Base-by-base conservation (phyloP, 2,329 filamentous ascomycete species). In the Metarhizium sp. region DNA sequence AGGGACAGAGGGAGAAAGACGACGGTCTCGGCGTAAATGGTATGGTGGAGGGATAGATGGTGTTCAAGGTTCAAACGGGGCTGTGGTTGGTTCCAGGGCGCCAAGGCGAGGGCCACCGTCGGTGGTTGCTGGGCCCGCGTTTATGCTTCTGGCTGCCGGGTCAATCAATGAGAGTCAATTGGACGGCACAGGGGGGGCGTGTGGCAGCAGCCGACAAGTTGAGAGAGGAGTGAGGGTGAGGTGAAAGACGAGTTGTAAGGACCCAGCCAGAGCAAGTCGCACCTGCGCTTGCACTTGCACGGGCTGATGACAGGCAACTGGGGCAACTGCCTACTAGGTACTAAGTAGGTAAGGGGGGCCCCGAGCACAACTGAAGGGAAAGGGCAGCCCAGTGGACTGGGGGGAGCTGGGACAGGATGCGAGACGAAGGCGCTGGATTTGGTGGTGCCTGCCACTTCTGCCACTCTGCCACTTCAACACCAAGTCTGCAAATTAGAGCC, bases 1-100 rank as follows among this genome's bases (percentile, higher is more conserved):
- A 57, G 55, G 52, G 55, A 55, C 54, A 57, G 59, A 59, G 57
- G 57, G 56, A 58, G 57, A 58, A 49, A 50, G 55, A 51, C 52
- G 53, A 61, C 56, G 59, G 60, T 60, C 60, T 61, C 58, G 60
- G 60, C 60, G 57, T 49, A 54, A 56, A 51, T 55, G 51, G 51
- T 40, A 53, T 55, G 55, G 55, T 60, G 57, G 59, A 59, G 57
- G 60, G 57, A 62, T 58, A 48, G 51, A 58, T 50, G 53, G 57
- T 57, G 55, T 57, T 58, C 60, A 58, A 62, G 58, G 58, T 59
- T 60, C 57, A 57, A 55, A 54, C 43, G 36, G 55, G 54, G 53
- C 58, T 58, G 54, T 62, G 60, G 59, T 62, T 62, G 60, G 60
- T 55, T 57, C 32, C 50, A 52, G 50, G 58, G 57, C 50, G 51